phyloP scores from a whole-genome alignment of 1,139 yeast genomes.

The Zhuliangozyma parablackwelliae region DNA sequence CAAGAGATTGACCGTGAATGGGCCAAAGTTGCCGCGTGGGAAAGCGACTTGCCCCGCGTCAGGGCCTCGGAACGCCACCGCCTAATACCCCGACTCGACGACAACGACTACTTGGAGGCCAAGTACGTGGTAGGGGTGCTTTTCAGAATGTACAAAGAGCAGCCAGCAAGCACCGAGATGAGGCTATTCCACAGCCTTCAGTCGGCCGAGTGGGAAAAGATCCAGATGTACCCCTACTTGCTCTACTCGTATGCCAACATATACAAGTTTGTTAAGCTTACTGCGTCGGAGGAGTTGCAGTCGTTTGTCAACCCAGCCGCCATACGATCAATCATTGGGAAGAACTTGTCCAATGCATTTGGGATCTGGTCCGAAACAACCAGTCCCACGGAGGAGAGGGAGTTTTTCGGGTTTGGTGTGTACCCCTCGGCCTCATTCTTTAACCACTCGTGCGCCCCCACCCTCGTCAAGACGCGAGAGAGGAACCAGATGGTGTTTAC shows the following conservation, averaged over 20 bases:
- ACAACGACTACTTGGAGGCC: slow-evolving; percentile 35
- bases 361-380: slow-evolving; percentile 59
- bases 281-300: slow-evolving; percentile 36
- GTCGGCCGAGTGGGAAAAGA: slow-evolving; percentile 51
- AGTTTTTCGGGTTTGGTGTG: slow-evolving; percentile 63
- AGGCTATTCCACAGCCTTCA: slow-evolving; percentile 44
- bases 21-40: slow-evolving; percentile 36
- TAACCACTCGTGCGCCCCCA: slow-evolving; percentile 64
- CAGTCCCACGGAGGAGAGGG: slow-evolving; percentile 43
- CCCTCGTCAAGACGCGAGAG: slow-evolving; percentile 28
- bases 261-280: slow-evolving; percentile 45
- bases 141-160: slow-evolving; percentile 18
- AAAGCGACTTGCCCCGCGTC: slow-evolving; percentile 6
- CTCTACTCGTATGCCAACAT: slow-evolving; percentile 47
- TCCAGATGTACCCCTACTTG: slow-evolving; percentile 46
- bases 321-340: slow-evolving; percentile 52
- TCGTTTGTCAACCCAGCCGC: slow-evolving; percentile 32
- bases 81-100: slow-evolving; percentile 29
- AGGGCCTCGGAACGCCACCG: slow-evolving; percentile 16
- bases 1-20: slow-evolving; percentile 21
- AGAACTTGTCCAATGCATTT: slow-evolving; percentile 69
- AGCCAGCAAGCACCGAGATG: slow-evolving; percentile 14
- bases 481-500: slow-evolving; percentile 20
- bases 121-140: slow-evolving; percentile 33
- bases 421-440: slow-evolving; percentile 67